A percentile compares a stretch with the other conserved stretches of the same genome.
These are phyloP conservation scores for Neofusicoccum parvum DNA, from an alignment of 2,329 filamentous ascomycete species.

Conservation along the genomic window DNA sequence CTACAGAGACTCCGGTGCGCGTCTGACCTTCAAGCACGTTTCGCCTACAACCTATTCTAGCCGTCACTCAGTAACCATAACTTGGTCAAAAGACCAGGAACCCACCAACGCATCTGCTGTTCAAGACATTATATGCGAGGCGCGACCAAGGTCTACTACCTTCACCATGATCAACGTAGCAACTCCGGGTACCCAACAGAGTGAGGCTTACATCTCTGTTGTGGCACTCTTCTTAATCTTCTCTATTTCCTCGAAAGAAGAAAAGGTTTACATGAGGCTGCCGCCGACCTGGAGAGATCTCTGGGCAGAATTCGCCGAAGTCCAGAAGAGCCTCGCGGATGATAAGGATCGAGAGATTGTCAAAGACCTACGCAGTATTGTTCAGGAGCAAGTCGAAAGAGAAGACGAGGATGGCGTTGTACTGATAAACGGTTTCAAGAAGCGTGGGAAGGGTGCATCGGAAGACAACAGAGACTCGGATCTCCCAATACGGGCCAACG, in stretches of 20 bases:
- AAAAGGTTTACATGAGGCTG: conserved; percentile 78
- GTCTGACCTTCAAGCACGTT: conserved; percentile 67
- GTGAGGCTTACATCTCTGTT: conserved; percentile 84
- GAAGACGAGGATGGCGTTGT: conserved; percentile 60
- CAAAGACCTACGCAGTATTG: conserved; percentile 67
- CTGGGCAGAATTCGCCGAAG: conserved; percentile 75
- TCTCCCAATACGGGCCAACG: conserved; percentile 9
- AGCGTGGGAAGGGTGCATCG: conserved; percentile 37
- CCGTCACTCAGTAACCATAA: conserved; percentile 72
- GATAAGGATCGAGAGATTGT: conserved; percentile 69
- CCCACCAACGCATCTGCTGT: conserved; percentile 47
- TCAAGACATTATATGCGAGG: conserved; percentile 45
- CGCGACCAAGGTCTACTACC: conserved; percentile 52
- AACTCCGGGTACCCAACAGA: conserved; percentile 75
- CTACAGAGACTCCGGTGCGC: conserved; percentile 68
- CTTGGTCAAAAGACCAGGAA: conserved; percentile 77
- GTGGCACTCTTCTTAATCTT: conserved; percentile 81
- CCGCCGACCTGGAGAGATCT: conserved; percentile 82
- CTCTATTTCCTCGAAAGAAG: conserved; percentile 75
- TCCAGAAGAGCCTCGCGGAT: conserved; percentile 71
- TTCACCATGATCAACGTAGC: conserved; percentile 77
- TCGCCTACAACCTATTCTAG: conserved; percentile 76
- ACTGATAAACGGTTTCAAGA: conserved; percentile 72
- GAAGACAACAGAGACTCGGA: conserved; percentile 23
- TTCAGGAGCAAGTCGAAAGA: conserved; percentile 67